A percentile compares a stretch with the other conserved stretches of the same genome.
These are phyloP conservation scores for Boletus barrowsii DNA, from an alignment of 768 basidiomycete genomes.

Conservation along the genomic window DNA sequence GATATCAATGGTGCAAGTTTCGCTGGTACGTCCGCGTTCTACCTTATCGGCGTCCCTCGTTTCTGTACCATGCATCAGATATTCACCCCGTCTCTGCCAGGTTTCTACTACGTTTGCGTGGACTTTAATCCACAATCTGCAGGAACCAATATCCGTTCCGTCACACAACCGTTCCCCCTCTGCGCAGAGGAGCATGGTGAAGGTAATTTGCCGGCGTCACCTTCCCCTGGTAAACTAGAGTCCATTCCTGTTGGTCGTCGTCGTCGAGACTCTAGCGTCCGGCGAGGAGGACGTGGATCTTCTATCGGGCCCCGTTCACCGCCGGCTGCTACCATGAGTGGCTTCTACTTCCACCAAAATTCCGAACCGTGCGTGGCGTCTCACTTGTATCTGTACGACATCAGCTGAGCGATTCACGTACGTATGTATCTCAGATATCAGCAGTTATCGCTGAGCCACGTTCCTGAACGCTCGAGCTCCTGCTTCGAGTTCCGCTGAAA, in stretches of 20 bases:
- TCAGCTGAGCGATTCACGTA: conserved; percentile 7
- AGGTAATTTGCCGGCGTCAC: conserved; percentile 27
- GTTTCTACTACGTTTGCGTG: conserved; percentile 94
- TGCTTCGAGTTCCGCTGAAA: conserved; percentile 84
- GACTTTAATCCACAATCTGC: conserved; percentile 74
- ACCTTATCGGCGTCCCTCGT: not conserved
- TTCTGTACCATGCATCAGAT: conserved; percentile 15
- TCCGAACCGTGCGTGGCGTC: conserved; percentile 77
- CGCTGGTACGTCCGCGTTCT: conserved; percentile 59
- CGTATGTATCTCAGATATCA: conserved; percentile 62
- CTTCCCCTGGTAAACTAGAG: conserved; percentile 36
- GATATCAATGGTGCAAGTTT: conserved; percentile 95
- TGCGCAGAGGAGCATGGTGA: conserved; percentile 28
- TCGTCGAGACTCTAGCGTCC: conserved; percentile 47
- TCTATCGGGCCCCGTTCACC: conserved; percentile 47
- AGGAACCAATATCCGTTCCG: conserved; percentile 30
- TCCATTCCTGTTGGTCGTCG: conserved; percentile 35
- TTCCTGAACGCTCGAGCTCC: conserved; percentile 68
- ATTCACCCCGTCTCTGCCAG: conserved; percentile 36
- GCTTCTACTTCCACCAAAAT: conserved; percentile 92
- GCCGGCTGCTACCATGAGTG: conserved; percentile 72
- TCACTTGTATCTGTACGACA: not conserved
- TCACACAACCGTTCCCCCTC: conserved; percentile 37
- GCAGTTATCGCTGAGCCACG: conserved; percentile 78
- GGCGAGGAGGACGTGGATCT: conserved; percentile 43